A percentile compares a stretch with the other conserved stretches of the same genome.
Conservation (phyloP, 495 filamentous ascomycete genomes). For the Clavariopsis aquatica region DNA sequence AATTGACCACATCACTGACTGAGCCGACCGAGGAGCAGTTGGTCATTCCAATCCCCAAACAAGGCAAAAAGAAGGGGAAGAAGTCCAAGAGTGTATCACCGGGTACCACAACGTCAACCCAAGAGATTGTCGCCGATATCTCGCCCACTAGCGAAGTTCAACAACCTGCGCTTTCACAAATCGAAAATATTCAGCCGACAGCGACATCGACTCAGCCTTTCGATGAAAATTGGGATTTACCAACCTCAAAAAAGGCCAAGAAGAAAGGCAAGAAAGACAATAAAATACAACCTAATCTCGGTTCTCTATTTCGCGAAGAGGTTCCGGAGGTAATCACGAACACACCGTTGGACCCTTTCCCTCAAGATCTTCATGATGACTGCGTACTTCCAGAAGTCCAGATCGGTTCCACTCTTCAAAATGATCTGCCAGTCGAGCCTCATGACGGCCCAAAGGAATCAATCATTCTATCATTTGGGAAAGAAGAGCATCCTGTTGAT, state of each 20-base stretch:
- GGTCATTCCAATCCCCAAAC: neutral
- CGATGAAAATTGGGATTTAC: constrained; percentile 15
- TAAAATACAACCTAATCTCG: constrained; percentile 7
- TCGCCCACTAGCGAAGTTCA: neutral
- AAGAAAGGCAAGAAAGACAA: constrained; percentile 33
- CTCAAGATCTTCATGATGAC: neutral
- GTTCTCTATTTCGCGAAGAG: constrained; percentile 13
- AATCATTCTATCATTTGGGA: neutral
- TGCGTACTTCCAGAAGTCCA: neutral
- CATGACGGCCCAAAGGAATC: neutral
- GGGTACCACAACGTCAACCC: constrained; percentile 6
- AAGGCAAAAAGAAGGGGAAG: constrained; percentile 14
- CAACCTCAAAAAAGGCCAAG: constrained; percentile 19
- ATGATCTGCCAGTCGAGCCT: neutral
- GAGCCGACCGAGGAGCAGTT: no score
- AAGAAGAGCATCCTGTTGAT: constrained; percentile 6
- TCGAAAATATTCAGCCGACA: neutral
- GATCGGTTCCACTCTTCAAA: neutral
- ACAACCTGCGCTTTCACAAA: neutral
- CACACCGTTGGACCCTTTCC: neutral
- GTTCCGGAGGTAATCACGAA: neutral
- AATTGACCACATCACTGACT: neutral
- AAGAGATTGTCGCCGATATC: constrained; percentile 5
- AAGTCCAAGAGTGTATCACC: constrained; percentile 26
- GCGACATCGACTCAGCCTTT: neutral